phyloP scores from a whole-genome alignment of 768 basidiomycete genomes.

The Collybiopsis confluens region DNA sequence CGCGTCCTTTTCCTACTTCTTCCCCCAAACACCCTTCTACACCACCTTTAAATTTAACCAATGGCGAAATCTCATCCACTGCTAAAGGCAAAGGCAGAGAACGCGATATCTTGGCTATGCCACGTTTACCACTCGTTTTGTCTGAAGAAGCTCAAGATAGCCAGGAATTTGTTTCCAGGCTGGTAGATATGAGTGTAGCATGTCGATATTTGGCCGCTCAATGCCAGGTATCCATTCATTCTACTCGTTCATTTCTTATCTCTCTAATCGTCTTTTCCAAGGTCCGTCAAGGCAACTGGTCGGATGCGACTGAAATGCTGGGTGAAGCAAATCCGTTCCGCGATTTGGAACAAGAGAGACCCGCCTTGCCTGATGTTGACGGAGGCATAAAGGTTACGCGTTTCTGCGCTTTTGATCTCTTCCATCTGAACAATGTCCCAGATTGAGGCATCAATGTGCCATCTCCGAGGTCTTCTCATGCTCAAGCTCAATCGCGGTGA shows the following conservation, averaged over 20 bases:
- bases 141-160: slow-evolving; percentile 63
- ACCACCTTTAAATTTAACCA: slow-evolving; percentile 30
- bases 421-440: slow-evolving; percentile 23
- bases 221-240: slow-evolving; percentile 60
- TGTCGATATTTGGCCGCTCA: slow-evolving; percentile 97
- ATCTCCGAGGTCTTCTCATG: slow-evolving; percentile 90
- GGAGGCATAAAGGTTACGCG: slow-evolving; percentile 86
- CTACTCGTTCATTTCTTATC: background rate
- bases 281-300: slow-evolving; percentile 89
- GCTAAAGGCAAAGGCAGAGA: slow-evolving; percentile 67
- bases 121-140: slow-evolving; percentile 69
- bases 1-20: slow-evolving; percentile 71
- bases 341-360: slow-evolving; percentile 61
- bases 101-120: slow-evolving; percentile 34
- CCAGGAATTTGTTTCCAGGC: slow-evolving; percentile 63
- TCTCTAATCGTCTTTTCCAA: slow-evolving; percentile 16
- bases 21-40: slow-evolving; percentile 35
- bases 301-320: slow-evolving; percentile 87
- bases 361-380: slow-evolving; percentile 75
- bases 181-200: slow-evolving; percentile 92
- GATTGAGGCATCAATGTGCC: slow-evolving; percentile 98
- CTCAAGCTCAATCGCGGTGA: slow-evolving; percentile 89
- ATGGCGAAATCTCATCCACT: slow-evolving; percentile 35
- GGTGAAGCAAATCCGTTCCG: slow-evolving; percentile 91
- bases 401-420: background rate